phyloP scores from a whole-genome alignment of 352 stramenopile genomes.

The Pythium rhizo-oryzae region DNA sequence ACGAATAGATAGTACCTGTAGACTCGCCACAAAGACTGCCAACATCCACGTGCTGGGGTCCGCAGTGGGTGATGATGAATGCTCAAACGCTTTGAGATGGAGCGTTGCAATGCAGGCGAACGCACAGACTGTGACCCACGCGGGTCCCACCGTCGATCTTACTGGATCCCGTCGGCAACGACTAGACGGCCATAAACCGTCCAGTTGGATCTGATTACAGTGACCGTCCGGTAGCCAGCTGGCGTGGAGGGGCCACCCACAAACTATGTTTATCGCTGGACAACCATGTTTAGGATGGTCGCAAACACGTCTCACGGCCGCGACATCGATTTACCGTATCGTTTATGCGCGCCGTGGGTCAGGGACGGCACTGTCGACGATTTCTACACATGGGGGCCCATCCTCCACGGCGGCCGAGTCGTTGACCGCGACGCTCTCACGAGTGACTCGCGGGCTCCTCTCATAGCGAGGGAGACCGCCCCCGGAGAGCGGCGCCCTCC shows the following conservation, averaged over 20 bases:
- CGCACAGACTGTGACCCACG: no score
- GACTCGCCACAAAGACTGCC: no score
- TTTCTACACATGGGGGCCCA: not conserved
- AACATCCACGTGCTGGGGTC: no score
- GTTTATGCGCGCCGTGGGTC: not conserved
- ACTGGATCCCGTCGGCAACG: not conserved
- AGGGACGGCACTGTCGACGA: not conserved
- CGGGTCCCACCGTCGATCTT: not conserved
- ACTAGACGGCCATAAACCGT: not conserved
- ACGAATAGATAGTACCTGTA: no score
- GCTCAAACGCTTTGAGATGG: not conserved
- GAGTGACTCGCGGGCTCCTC: no score
- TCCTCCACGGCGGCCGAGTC: no score
- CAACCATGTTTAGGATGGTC: slow-evolving; percentile 3
- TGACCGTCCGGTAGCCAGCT: not conserved
- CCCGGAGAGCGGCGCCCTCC: not conserved
- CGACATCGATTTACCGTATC: not conserved
- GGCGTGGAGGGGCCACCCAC: not conserved
- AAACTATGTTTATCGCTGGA: not conserved
- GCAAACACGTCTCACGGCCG: not conserved
- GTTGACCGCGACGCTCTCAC: no score
- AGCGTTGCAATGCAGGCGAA: no score
- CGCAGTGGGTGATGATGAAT: not conserved
- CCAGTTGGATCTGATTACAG: slow-evolving; percentile 7
- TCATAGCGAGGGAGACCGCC: no score